phyloP scores from a whole-genome alignment of 176 grass and related monocot species.

The Otatea glauca region DNA sequence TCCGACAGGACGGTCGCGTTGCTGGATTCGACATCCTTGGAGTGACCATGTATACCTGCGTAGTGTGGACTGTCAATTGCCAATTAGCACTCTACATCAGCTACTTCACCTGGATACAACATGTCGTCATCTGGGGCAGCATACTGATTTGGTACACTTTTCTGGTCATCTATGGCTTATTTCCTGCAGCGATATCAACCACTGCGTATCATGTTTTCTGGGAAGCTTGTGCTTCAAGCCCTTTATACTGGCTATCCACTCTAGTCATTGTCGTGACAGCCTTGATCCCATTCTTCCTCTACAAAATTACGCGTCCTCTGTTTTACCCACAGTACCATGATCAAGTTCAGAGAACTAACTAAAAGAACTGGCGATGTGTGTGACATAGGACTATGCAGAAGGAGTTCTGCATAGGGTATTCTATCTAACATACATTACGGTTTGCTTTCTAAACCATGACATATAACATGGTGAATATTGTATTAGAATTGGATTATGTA shows the following conservation, averaged over 20 bases:
- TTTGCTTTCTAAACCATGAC: not conserved
- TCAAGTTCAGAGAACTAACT: conserved; percentile 59
- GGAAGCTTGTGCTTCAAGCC: conserved; percentile 64
- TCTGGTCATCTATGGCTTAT: conserved; percentile 61
- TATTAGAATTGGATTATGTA: conserved; percentile 18
- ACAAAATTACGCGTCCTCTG: conserved; percentile 48
- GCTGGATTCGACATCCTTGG: conserved; percentile 71
- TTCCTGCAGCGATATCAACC: conserved; percentile 60
- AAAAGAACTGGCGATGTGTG: conserved; percentile 44
- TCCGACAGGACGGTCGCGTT: conserved; percentile 63
- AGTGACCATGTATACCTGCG: conserved; percentile 88
- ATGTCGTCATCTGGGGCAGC: conserved; percentile 85
- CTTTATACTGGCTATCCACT: conserved; percentile 72
- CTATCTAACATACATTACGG: not conserved
- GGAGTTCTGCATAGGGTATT: not conserved
- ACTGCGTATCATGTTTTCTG: conserved; percentile 69
- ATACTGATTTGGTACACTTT: conserved; percentile 80
- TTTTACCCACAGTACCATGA: conserved; percentile 71
- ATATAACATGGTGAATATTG: not conserved
- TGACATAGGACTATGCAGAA: not conserved
- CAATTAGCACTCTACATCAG: conserved; percentile 79
- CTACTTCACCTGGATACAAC: conserved; percentile 91
- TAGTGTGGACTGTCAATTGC: conserved; percentile 92
- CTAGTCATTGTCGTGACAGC: conserved; percentile 69
- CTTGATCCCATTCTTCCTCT: conserved; percentile 71